Evolutionary conservation across 495 filamentous ascomycete genomes (phyloP).

Genomic region (Eremomyces bilateralis): DNA sequence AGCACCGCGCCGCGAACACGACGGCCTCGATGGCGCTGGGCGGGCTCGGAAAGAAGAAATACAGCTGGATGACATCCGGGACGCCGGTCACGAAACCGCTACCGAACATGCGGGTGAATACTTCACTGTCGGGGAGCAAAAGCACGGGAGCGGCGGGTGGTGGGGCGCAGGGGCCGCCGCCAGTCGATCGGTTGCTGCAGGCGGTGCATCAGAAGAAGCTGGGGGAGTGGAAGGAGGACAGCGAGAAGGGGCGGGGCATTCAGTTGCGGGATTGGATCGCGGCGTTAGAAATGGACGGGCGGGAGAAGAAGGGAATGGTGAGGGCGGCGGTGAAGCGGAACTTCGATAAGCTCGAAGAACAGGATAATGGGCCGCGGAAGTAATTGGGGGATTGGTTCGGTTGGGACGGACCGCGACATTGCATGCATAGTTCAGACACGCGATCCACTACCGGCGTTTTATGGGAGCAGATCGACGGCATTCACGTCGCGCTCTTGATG

Average conservation of each 20-base stretch:
- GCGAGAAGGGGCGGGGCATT: conserved; percentile 36
- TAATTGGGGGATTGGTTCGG: too few relatives aligned
- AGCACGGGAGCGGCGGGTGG: conserved; percentile 12
- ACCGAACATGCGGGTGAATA: conserved; percentile 8
- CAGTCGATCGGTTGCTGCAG: conserved; percentile 2
- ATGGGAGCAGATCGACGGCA: too few relatives aligned
- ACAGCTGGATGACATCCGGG: conserved; percentile 17
- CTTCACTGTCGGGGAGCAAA: conserved; percentile 7
- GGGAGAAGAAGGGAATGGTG: conserved; percentile 30
- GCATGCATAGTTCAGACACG: too few relatives aligned
- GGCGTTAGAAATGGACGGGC: conserved; percentile 39
- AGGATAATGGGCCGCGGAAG: too few relatives aligned
- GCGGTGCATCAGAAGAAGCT: conserved; percentile 17
- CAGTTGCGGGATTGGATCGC: conserved; percentile 47
- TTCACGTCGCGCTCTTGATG: too few relatives aligned
- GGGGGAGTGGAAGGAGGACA: conserved; percentile 41
- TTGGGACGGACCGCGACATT: too few relatives aligned
- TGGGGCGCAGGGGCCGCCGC: conserved; percentile 9
- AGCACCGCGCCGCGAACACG: conserved; percentile 15
- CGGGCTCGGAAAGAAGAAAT: conserved; percentile 12
- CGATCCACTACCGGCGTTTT: too few relatives aligned
- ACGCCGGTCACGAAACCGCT: conserved; percentile 1
- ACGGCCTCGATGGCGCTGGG: conserved; percentile 18
- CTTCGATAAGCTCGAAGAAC: conserved; percentile 1
- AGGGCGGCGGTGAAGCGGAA: conserved; percentile 31